Evolutionary conservation across 805 yeast species (phyloP), one percentile per base, ranked within the genome.

Genomic region (Pichia eremophila): DNA sequence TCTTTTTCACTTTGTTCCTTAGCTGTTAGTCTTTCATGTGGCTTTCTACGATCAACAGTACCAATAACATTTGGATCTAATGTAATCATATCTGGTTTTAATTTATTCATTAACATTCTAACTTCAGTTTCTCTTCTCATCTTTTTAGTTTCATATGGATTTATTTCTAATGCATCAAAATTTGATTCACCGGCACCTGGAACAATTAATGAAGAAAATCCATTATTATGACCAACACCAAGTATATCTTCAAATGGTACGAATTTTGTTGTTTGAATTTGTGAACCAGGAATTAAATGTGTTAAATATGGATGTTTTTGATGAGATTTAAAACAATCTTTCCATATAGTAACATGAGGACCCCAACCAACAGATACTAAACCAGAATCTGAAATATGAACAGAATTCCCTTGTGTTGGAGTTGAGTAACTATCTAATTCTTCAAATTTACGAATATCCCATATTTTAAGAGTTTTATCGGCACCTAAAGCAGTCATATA

Each of bases 131-230:
- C 91, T 66, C 91, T 95, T 72, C 98, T 83, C 69, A 90, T 97
- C 63, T 86, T 83, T 46, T 85, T 79, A 10, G 96, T 78, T 65
- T 88, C 96, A 68, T 74, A 93, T 53, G 99, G 99, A 65, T 93
- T 93, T 59, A 81, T 67, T 67, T 93, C 99, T 63, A 89, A 66
- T 3, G 98, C 89, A 70, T 93, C 99, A 64, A 78, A 89, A 68
- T 93, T 93, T 52, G 99, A 96, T 69, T 93, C 99, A 71, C 99
- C 99, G 39, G 97, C 73, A 27, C 99, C 99, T 39, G 99, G 99
- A 49, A 93, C 75, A 55, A 93, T 83, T 51, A 93, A 56, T n/a
- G 93, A 81, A n/a, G 83, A 77, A 39, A 89, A 73, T 41, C 96
- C 95, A 1, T 68, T 66, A 44, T 77, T 72, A 62, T 88, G 95